These are phyloP conservation scores for Naganishia sp. DNA, from an alignment of 1,284 basidiomycete genomes.

Conservation along the genomic window DNA sequence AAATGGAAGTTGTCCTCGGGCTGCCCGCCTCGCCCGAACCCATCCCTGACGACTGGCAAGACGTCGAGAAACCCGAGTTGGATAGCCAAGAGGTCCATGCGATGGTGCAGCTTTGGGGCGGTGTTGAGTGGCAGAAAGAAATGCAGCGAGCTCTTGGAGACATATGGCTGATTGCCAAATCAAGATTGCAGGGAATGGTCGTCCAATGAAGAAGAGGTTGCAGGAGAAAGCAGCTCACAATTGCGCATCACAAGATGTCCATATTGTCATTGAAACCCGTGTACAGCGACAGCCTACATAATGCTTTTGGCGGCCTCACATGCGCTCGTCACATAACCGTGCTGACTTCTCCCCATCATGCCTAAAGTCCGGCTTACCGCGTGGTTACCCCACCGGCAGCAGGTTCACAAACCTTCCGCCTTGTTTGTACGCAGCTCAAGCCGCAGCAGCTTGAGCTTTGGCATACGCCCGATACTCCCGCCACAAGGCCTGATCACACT, in stretches of 20 bases:
- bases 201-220: conserved; percentile 36
- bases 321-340: neutral
- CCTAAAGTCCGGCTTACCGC: too few relatives aligned
- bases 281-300: neutral
- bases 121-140: conserved; percentile 62
- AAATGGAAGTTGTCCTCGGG: conserved; percentile 70
- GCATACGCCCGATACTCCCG: conserved; percentile 55
- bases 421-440: neutral
- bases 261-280: neutral
- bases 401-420: neutral
- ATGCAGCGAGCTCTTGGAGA: conserved; percentile 70
- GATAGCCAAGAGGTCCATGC: conserved; percentile 49
- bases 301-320: too few relatives aligned
- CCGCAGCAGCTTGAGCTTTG: conserved; percentile 2
- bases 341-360: neutral
- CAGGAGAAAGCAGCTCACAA: neutral
- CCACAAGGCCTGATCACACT: conserved; percentile 81
- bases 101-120: conserved; percentile 36
- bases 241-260: neutral
- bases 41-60: conserved; percentile 39
- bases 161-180: conserved; percentile 72
- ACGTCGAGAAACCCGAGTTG: conserved; percentile 52
- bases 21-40: conserved; percentile 35
- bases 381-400: neutral
- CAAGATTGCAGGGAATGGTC: conserved; percentile 55